Evolutionary conservation across 2,329 filamentous ascomycete genomes (phyloP).

Genomic region (Xylaria polymorpha): DNA sequence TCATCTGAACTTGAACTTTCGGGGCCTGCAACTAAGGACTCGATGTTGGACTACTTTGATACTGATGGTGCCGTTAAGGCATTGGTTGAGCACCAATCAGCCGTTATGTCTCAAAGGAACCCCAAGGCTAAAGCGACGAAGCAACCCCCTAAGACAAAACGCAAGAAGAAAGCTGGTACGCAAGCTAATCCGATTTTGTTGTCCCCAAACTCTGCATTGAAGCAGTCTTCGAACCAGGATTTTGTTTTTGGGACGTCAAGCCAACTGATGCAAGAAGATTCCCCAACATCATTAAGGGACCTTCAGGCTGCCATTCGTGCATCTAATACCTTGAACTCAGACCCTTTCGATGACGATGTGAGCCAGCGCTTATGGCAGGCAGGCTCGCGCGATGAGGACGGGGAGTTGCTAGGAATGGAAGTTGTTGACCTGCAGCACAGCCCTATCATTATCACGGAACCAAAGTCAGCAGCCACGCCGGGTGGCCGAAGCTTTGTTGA

Average conservation of each 20-base stretch:
- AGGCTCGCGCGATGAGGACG: constrained; percentile 73
- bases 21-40: constrained; percentile 48
- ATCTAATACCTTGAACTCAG: constrained; percentile 61
- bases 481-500: constrained; percentile 45
- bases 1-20: constrained; percentile 50
- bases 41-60: constrained; percentile 61
- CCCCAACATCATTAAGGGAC: constrained; percentile 72
- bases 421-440: constrained; percentile 64
- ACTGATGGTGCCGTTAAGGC: constrained; percentile 51
- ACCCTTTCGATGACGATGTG: constrained; percentile 54
- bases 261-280: constrained; percentile 79
- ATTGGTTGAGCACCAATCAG: constrained; percentile 50
- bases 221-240: constrained; percentile 74
- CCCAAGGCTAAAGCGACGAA: constrained; percentile 54
- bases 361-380: constrained; percentile 73
- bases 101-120: constrained; percentile 49
- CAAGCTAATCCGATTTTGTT: constrained; percentile 65
- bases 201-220: constrained; percentile 75
- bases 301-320: constrained; percentile 70
- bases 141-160: constrained; percentile 42
- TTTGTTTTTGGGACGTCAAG: constrained; percentile 89
- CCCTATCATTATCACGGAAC: background rate
- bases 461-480: constrained; percentile 6
- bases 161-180: constrained; percentile 55
- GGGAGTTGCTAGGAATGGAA: constrained; percentile 72